Conservation (phyloP, 2,329 filamentous ascomycete genomes). For the Hypocrella siamensis region DNA sequence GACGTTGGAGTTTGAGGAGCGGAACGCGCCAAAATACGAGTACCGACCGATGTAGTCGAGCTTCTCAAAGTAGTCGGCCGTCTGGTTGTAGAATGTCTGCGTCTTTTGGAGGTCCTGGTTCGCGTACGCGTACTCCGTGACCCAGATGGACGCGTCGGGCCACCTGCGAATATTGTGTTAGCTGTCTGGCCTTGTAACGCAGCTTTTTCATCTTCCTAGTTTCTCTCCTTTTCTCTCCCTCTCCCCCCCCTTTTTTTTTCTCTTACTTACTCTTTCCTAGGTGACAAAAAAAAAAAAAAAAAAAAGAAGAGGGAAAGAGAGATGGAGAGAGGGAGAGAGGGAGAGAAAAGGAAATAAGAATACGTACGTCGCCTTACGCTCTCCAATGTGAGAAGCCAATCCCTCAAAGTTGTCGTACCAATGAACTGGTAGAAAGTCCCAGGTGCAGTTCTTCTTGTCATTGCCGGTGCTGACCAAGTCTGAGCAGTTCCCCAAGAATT, state of each 20-base stretch:
- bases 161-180: slow-evolving; percentile 23
- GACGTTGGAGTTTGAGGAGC: slow-evolving; percentile 54
- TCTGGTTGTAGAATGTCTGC: slow-evolving; percentile 53
- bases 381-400: slow-evolving; percentile 49
- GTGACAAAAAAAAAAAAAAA: neutral
- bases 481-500: slow-evolving; percentile 50
- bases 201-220: neutral
- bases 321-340: neutral
- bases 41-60: slow-evolving; percentile 45
- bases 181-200: neutral
- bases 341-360: neutral
- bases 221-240: too few relatives aligned
- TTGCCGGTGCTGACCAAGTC: slow-evolving; percentile 31
- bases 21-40: slow-evolving; percentile 63
- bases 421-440: slow-evolving; percentile 48
- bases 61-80: slow-evolving; percentile 48
- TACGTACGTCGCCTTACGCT: slow-evolving; percentile 21
- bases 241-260: too few relatives aligned
- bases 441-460: slow-evolving; percentile 36
- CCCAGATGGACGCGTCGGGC: slow-evolving; percentile 51
- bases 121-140: slow-evolving; percentile 60
- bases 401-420: slow-evolving; percentile 58
- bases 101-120: slow-evolving; percentile 39
- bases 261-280: neutral
- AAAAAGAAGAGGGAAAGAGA: neutral